Evolutionary conservation across 2,329 filamentous ascomycete species (phyloP).

Genomic region (Fusarium mangiferae): DNA sequence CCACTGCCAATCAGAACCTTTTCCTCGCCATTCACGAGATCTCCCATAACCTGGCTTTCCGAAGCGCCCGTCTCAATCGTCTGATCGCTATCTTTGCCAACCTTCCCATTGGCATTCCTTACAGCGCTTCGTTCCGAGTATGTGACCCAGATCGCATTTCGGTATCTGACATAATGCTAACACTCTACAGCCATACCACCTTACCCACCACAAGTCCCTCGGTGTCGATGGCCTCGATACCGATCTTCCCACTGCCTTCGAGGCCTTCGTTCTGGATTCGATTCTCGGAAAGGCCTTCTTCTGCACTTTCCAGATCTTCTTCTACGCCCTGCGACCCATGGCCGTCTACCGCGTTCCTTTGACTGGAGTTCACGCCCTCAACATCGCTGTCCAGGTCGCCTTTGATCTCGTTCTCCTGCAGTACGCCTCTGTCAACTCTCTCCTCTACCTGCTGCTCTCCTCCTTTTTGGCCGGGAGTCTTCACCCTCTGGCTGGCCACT

Average conservation of each 20-base stretch:
- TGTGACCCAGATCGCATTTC: conserved; percentile 42
- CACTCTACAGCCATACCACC: conserved; percentile 82
- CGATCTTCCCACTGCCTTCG: conserved; percentile 90
- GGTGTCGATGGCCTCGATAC: conserved; percentile 96
- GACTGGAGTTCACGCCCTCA: conserved; percentile 84
- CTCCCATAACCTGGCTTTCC: conserved; percentile 96
- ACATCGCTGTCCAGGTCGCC: conserved; percentile 77
- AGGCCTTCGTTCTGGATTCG: conserved; percentile 93
- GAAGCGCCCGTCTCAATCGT: conserved; percentile 80
- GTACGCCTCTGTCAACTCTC: conserved; percentile 68
- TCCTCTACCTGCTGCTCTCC: conserved; percentile 87
- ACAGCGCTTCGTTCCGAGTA: conserved; percentile 94
- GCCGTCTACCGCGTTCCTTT: conserved; percentile 90
- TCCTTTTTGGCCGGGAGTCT: conserved; percentile 94
- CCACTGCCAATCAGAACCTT: conserved; percentile 97
- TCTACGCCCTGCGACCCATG: conserved; percentile 97
- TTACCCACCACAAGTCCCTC: conserved; percentile 98
- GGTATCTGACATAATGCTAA: conserved; percentile 32
- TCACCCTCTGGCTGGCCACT: conserved; percentile 95
- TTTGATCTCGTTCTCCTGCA: conserved; percentile 80
- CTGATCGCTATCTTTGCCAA: conserved; percentile 93
- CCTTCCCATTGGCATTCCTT: conserved; percentile 93
- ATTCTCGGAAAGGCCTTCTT: conserved; percentile 98
- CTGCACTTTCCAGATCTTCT: conserved; percentile 98
- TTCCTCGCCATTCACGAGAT: conserved; percentile 99